These are phyloP conservation scores for Citrus medica DNA, from an alignment of 345 rosid species.

Conservation along the genomic window DNA sequence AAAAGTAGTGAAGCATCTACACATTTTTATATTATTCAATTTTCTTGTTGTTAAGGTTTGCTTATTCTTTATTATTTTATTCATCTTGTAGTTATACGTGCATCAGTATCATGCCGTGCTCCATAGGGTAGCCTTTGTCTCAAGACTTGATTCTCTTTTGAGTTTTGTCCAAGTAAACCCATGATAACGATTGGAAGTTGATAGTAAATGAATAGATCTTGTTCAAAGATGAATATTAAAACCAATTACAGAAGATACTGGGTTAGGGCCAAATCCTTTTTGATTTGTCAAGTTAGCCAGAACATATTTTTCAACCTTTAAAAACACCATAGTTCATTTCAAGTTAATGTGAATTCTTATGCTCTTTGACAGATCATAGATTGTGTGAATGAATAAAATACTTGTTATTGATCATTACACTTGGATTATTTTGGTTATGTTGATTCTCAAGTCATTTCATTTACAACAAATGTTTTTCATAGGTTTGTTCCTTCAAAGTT, in stretches of 20 bases:
- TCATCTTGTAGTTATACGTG: not conserved
- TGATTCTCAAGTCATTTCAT: not conserved
- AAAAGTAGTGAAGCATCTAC: not conserved
- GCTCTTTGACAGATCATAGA: not conserved
- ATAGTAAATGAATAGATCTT: not conserved
- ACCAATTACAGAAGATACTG: too few species aligned
- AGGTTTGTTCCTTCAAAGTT: conserved; percentile 72
- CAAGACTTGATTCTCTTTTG: not conserved
- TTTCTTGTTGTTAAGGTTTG: not conserved
- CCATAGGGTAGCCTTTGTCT: not conserved
- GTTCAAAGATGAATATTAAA: not conserved
- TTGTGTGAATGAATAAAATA: not conserved
- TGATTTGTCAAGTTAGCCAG: too few species aligned
- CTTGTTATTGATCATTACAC: not conserved
- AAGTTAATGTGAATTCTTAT: too few species aligned
- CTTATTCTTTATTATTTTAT: not conserved
- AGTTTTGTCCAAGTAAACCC: not conserved
- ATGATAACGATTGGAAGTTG: not conserved
- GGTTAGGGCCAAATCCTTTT: too few species aligned
- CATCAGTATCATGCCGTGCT: not conserved
- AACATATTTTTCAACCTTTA: too few species aligned
- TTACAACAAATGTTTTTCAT: not conserved
- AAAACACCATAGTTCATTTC: too few species aligned
- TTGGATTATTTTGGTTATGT: not conserved
- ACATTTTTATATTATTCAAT: not conserved